phyloP scores from a whole-genome alignment of 192 early-diverging fungal species.

The Podila minutissima region DNA sequence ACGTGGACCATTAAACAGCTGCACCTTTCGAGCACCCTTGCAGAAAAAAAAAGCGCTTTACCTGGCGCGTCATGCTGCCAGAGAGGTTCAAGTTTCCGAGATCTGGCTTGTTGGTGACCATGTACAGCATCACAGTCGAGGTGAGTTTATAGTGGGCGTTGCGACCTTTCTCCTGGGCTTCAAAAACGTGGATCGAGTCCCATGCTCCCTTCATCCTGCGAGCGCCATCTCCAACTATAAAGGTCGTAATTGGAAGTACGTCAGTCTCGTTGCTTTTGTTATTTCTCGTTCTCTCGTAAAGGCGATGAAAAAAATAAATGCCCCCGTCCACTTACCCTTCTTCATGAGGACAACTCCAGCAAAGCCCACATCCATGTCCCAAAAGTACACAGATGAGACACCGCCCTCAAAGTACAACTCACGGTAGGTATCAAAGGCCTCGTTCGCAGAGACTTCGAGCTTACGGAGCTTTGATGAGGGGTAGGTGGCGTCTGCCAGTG shows the following conservation, averaged over 20 bases:
- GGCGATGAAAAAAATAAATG: neutral
- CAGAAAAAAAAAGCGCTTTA: slow-evolving; percentile 27
- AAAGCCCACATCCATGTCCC: slow-evolving; percentile 87
- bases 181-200: slow-evolving; percentile 99
- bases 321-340: slow-evolving; percentile 75
- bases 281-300: neutral
- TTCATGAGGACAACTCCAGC: slow-evolving; percentile 96
- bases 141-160: slow-evolving; percentile 96
- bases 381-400: slow-evolving; percentile 96
- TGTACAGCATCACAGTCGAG: slow-evolving; percentile 95
- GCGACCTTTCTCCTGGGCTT: slow-evolving; percentile 86
- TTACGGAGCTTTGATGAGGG: slow-evolving; percentile 87
- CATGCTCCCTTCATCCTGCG: slow-evolving; percentile 89
- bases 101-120: slow-evolving; percentile 74
- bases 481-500: slow-evolving; percentile 77
- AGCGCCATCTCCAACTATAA: slow-evolving; percentile 66
- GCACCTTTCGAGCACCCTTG: slow-evolving; percentile 1
- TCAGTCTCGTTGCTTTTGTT: no score
- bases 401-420: slow-evolving; percentile 97
- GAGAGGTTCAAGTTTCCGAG: slow-evolving; percentile 84
- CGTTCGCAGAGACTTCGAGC: slow-evolving; percentile 92
- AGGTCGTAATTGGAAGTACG: neutral
- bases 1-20: neutral
- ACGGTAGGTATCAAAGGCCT: slow-evolving; percentile 95
- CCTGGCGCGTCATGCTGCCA: slow-evolving; percentile 94